These are phyloP conservation scores for Spizellomyces punctatus DNA, from an alignment of 192 early-diverging fungal species.

Conservation along the genomic window DNA sequence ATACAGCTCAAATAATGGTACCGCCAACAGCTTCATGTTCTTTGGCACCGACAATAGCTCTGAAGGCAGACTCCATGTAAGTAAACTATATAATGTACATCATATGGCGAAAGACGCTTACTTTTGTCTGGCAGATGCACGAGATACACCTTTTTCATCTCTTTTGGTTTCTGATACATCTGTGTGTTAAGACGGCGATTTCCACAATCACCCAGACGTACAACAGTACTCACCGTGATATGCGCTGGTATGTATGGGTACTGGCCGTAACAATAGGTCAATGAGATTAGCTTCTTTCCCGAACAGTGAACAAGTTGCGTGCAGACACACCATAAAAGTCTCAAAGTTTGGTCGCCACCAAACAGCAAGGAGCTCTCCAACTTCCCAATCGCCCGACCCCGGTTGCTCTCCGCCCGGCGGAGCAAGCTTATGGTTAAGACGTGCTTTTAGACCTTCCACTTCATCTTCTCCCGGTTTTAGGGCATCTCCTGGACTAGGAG, in stretches of 20 bases:
- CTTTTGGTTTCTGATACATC: constrained; percentile 64
- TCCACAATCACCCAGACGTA: background rate
- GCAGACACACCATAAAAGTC: constrained; percentile 63
- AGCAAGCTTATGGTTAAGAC: constrained; percentile 63
- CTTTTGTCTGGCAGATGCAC: constrained; percentile 74
- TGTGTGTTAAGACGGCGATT: background rate
- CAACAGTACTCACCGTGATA: constrained; percentile 53
- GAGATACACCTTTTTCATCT: constrained; percentile 72
- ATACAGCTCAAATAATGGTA: constrained; percentile 79
- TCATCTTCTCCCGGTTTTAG: constrained; percentile 77
- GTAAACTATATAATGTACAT: background rate
- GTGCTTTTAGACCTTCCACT: constrained; percentile 65
- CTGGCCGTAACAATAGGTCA: constrained; percentile 34
- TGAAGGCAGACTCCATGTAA: constrained; percentile 12
- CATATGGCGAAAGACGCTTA: constrained; percentile 28
- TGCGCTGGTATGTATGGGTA: constrained; percentile 82
- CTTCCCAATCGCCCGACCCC: constrained; percentile 62
- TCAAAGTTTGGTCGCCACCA: constrained; percentile 84
- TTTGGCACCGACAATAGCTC: constrained; percentile 72
- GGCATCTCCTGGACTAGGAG: constrained; percentile 66
- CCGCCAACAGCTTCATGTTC: constrained; percentile 78
- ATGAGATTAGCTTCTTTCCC: background rate
- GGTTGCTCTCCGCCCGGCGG: constrained; percentile 34
- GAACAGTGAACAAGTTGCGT: background rate
- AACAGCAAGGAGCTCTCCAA: constrained; percentile 70